A percentile compares a stretch with the other conserved stretches of the same genome.
Conservation (phyloP, 495 filamentous ascomycete genomes). For the Physcia stellaris region DNA sequence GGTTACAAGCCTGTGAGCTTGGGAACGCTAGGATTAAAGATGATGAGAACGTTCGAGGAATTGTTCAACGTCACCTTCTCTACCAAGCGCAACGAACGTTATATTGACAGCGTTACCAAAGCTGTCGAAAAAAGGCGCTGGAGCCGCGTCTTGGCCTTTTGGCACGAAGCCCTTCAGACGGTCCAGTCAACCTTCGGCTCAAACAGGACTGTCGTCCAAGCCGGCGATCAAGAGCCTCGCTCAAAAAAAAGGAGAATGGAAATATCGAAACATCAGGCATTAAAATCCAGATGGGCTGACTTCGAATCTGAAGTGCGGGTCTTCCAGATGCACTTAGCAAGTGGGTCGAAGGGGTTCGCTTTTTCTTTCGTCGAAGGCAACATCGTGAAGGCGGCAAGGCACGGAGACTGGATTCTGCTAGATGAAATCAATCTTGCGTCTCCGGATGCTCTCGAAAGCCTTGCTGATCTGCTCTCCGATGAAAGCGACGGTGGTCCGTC, state of each 20-base stretch:
- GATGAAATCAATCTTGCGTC: slow-evolving; percentile 97
- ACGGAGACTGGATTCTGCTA: slow-evolving; percentile 94
- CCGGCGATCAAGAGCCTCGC: slow-evolving; percentile 39
- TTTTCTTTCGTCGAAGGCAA: slow-evolving; percentile 94
- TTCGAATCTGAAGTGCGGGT: slow-evolving; percentile 65
- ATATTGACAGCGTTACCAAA: slow-evolving; percentile 64
- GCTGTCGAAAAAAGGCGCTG: slow-evolving; percentile 71
- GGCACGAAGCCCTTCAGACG: slow-evolving; percentile 78
- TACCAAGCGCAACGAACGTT: slow-evolving; percentile 70
- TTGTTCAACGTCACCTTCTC: slow-evolving; percentile 80
- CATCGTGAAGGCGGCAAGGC: slow-evolving; percentile 79
- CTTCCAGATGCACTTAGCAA: slow-evolving; percentile 68
- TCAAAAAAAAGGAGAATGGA: slow-evolving; percentile 75
- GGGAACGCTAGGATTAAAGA: slow-evolving; percentile 71
- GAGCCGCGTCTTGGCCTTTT: slow-evolving; percentile 67
- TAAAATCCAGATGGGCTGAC: slow-evolving; percentile 64
- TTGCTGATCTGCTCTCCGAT: slow-evolving; percentile 69
- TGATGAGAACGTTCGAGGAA: slow-evolving; percentile 88
- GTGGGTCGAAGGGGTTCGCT: slow-evolving; percentile 69
- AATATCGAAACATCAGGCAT: slow-evolving; percentile 45
- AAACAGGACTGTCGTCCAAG: slow-evolving; percentile 23
- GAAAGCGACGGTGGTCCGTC: slow-evolving; percentile 54
- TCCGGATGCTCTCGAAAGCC: slow-evolving; percentile 84
- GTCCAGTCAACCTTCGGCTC: slow-evolving; percentile 54
- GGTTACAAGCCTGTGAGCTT: slow-evolving; percentile 93